phyloP scores from a whole-genome alignment of 164 flowering plant genomes.

The Vitis amurensis region DNA sequence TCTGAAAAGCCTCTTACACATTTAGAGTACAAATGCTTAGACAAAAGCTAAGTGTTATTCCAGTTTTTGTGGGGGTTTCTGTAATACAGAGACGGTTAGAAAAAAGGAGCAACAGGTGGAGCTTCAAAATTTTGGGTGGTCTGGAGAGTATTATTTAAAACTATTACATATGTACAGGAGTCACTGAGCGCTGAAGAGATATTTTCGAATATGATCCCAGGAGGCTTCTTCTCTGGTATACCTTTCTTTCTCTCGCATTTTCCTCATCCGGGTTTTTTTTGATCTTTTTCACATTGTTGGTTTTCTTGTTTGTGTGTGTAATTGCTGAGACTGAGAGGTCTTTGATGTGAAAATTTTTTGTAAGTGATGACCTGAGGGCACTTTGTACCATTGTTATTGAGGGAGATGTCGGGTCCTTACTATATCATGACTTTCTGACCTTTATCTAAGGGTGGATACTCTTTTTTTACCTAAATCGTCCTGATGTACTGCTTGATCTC shows the following conservation, averaged over 20 bases:
- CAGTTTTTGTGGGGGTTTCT: slow-evolving; percentile 1
- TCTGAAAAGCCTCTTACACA: neutral
- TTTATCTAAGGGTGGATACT: neutral
- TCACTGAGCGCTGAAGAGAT: slow-evolving; percentile 9
- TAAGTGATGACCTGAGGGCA: slow-evolving; percentile 4
- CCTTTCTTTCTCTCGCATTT: neutral
- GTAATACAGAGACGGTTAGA: neutral
- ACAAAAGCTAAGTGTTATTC: slow-evolving; percentile 5
- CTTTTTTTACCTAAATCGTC: neutral
- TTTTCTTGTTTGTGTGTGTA: neutral
- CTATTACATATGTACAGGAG: slow-evolving; percentile 13
- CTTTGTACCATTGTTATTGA: neutral
- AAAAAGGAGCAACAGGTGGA: slow-evolving; percentile 9
- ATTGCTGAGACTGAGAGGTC: neutral
- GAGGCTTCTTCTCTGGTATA: slow-evolving; percentile 1
- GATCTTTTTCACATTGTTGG: neutral
- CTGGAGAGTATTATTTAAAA: slow-evolving; percentile 3
- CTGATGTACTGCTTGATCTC: neutral
- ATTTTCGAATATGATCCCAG: neutral
- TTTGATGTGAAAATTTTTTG: neutral
- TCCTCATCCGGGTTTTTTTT: neutral
- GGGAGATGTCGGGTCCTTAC: neutral
- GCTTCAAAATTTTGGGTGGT: slow-evolving; percentile 32
- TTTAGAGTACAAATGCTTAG: slow-evolving; percentile 4
- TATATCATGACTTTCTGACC: neutral